phyloP scores from a whole-genome alignment of 2,329 filamentous ascomycete species.

The Leptographium flavum region DNA sequence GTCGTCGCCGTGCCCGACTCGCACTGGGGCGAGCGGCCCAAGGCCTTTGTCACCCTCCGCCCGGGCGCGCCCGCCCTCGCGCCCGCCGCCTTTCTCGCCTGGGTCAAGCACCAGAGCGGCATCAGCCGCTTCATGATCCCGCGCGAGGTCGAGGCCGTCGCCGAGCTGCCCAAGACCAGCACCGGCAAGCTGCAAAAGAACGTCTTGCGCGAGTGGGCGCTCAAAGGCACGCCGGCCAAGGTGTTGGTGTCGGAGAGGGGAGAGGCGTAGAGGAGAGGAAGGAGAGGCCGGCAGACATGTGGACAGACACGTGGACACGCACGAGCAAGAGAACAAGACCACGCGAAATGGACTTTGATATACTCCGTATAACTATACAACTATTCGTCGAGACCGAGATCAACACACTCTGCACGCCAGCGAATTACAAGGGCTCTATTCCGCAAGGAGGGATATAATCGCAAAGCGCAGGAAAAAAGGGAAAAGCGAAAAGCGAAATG shows the following conservation, averaged over 20 bases:
- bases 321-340: neutral
- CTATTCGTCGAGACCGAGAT: neutral
- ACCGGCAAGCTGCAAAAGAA: conserved; percentile 98
- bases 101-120: conserved; percentile 66
- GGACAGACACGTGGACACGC: neutral
- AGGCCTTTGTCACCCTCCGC: conserved; percentile 79
- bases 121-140: conserved; percentile 89
- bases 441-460: neutral
- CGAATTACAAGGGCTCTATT: neutral
- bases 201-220: conserved; percentile 70
- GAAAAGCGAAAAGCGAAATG: too few relatives aligned
- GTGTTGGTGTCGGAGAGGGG: neutral
- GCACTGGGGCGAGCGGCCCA: conserved; percentile 93
- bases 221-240: conserved; percentile 8
- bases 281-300: neutral
- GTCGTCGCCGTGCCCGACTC: conserved; percentile 78
- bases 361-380: neutral
- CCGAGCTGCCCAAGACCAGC: conserved; percentile 86
- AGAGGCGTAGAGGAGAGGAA: neutral
- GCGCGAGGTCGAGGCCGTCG: conserved; percentile 60
- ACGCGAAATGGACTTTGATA: too few relatives aligned
- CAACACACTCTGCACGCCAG: neutral
- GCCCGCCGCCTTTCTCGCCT: conserved; percentile 62
- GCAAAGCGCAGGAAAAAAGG: neutral
- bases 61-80: conserved; percentile 25